These are phyloP conservation scores for Iris pallida DNA, from an alignment of 116 monocot species.

Conservation along the genomic window DNA sequence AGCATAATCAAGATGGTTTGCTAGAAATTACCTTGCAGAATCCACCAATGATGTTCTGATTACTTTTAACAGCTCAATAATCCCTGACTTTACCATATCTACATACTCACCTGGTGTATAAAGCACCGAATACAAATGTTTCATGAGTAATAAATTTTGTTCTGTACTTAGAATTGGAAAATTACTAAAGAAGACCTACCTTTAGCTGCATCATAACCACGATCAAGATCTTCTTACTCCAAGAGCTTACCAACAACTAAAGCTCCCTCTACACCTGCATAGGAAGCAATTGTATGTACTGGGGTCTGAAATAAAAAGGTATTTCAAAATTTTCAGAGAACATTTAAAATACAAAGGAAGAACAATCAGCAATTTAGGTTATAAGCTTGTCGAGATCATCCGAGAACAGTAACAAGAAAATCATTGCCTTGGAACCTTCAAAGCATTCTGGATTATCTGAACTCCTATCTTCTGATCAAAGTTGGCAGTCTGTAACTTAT, in stretches of 20 bases:
- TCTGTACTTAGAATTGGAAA: too few species aligned
- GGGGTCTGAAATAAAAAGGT: conserved; percentile 35
- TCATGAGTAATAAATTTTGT: too few species aligned
- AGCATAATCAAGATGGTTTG: too few species aligned
- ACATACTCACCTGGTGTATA: conserved; percentile 37
- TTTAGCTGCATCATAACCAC: conserved; percentile 57
- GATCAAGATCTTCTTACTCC: conserved; percentile 44
- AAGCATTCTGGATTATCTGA: conserved; percentile 52
- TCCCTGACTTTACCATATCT: conserved; percentile 45
- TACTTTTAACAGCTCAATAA: conserved; percentile 50
- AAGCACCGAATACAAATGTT: too few species aligned
- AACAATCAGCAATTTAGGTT: not conserved
- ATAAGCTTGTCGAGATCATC: not conserved
- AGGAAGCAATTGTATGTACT: conserved; percentile 40
- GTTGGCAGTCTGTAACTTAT: conserved; percentile 43
- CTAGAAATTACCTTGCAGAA: conserved; percentile 38
- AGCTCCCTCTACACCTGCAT: conserved; percentile 54
- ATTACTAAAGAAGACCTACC: conserved; percentile 6
- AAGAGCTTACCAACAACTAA: conserved; percentile 51
- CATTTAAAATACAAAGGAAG: not conserved
- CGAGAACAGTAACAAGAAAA: not conserved
- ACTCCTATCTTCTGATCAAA: conserved; percentile 60
- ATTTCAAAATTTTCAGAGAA: not conserved
- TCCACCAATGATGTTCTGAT: conserved; percentile 53
- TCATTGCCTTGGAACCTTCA: conserved; percentile 25